A percentile compares a stretch with the other conserved stretches of the same genome.
These are phyloP conservation scores for Fagopyrum tataricum DNA, from an alignment of 148 eudicot genomes.

Conservation along the genomic window DNA sequence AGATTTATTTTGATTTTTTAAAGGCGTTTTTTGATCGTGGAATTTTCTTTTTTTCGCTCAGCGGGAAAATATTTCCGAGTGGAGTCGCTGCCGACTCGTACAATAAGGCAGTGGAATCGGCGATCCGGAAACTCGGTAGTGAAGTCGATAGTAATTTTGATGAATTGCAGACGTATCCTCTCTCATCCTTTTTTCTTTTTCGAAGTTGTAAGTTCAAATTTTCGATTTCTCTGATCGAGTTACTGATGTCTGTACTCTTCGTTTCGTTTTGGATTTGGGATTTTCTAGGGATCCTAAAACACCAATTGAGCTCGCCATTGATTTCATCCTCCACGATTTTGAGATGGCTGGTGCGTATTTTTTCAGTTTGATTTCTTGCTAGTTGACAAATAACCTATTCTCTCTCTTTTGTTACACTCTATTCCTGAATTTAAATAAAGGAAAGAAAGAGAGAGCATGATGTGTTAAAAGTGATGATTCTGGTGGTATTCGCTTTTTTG, in stretches of 20 bases:
- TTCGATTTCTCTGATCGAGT: background rate
- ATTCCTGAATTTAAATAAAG: background rate
- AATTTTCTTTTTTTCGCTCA: conserved; percentile 12
- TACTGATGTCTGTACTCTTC: conserved; percentile 13
- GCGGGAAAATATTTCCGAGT: conserved; percentile 86
- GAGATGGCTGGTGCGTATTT: conserved; percentile 81
- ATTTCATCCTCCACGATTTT: conserved; percentile 92
- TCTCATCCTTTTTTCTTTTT: background rate
- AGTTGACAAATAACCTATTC: background rate
- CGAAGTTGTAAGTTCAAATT: background rate
- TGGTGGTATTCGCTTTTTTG: background rate
- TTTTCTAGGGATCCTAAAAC: conserved; percentile 46
- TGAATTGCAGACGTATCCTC: conserved; percentile 31
- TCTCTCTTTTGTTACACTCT: background rate
- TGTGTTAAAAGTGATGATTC: background rate
- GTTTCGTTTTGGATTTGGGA: background rate
- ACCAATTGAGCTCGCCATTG: conserved; percentile 89
- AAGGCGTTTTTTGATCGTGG: conserved; percentile 9
- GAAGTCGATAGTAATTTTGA: conserved; percentile 22
- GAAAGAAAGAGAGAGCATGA: background rate
- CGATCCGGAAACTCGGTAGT: conserved; percentile 45
- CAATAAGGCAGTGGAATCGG: conserved; percentile 76
- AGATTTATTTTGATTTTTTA: background rate
- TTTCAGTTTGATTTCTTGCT: background rate
- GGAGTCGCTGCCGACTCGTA: conserved; percentile 70